Conservation (phyloP, 139 green algal genomes). For the Eudorina sp. region DNA sequence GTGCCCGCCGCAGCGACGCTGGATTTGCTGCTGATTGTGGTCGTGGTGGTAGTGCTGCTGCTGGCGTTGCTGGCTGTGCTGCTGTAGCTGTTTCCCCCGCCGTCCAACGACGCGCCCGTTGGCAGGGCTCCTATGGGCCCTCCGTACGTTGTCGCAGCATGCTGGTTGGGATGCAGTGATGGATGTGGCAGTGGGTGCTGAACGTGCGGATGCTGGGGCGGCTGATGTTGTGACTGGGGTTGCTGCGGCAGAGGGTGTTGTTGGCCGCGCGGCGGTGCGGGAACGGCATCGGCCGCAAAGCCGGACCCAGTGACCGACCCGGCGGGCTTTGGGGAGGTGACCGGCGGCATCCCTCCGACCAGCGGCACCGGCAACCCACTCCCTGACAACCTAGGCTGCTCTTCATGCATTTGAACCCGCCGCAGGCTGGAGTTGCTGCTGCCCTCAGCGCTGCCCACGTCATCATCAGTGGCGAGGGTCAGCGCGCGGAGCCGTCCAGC, state of each 20-base stretch:
- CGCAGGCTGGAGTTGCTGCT: slow-evolving; percentile 42
- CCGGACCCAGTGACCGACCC: neutral
- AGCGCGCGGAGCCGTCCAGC: neutral
- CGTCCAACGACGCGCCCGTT: too few species aligned
- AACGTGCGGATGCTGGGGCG: neutral
- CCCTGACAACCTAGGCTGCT: neutral
- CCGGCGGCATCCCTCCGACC: too few species aligned
- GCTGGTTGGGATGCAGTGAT: neutral
- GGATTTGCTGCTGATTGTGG: slow-evolving; percentile 9
- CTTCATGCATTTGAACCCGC: neutral
- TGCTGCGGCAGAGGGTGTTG: neutral
- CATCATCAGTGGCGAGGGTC: neutral
- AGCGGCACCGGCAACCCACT: neutral
- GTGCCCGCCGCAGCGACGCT: neutral
- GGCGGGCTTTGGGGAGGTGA: neutral
- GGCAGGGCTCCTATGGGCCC: neutral
- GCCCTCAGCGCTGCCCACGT: neutral
- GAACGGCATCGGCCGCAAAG: neutral
- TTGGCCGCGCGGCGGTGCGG: neutral
- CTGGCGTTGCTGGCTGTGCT: slow-evolving; percentile 37
- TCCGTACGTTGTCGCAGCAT: neutral
- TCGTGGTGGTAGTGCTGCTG: slow-evolving; percentile 38
- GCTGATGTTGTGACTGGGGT: neutral
- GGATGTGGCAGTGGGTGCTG: too few species aligned
- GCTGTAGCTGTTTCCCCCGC: neutral